Conservation (phyloP, 2,329 filamentous ascomycete species). For the Neurospora sp. region DNA sequence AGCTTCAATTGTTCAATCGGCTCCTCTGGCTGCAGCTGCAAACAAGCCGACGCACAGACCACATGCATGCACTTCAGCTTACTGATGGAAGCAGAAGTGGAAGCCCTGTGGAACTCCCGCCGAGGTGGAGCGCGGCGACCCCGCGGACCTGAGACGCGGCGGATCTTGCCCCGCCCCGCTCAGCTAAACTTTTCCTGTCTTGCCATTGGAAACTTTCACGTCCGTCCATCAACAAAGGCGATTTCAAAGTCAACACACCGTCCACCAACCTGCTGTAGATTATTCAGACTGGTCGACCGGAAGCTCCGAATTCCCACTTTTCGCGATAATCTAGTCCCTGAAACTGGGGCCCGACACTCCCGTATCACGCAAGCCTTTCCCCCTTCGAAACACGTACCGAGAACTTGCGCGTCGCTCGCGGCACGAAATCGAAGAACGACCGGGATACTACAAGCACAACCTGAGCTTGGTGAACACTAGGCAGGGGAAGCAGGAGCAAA, state of each 20-base stretch:
- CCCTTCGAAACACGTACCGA: not conserved
- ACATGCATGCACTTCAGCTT: not conserved
- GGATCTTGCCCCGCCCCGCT: not conserved
- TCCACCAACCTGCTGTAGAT: not conserved
- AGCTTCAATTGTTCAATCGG: not conserved
- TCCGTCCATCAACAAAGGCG: not conserved
- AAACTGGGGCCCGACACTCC: not conserved
- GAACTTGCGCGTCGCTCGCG: not conserved
- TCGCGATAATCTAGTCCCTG: not conserved
- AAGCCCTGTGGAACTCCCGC: not conserved
- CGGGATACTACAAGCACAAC: not conserved
- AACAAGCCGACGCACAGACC: not conserved
- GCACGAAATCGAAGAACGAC: not conserved
- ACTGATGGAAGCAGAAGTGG: not conserved
- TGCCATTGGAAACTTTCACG: not conserved
- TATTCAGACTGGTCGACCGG: not conserved
- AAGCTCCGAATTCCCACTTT: not conserved
- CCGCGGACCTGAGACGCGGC: not conserved
- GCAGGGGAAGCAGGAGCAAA: not conserved
- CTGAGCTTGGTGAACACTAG: not conserved
- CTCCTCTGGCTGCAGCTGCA: not conserved
- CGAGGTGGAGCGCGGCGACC: not conserved
- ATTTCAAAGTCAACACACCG: not conserved
- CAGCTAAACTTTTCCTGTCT: not conserved
- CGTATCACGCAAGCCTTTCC: not conserved